Evolutionary conservation across 768 basidiomycete genomes (phyloP), one percentile per base, ranked within the genome.

Genomic region (Boletus rubropictus): DNA sequence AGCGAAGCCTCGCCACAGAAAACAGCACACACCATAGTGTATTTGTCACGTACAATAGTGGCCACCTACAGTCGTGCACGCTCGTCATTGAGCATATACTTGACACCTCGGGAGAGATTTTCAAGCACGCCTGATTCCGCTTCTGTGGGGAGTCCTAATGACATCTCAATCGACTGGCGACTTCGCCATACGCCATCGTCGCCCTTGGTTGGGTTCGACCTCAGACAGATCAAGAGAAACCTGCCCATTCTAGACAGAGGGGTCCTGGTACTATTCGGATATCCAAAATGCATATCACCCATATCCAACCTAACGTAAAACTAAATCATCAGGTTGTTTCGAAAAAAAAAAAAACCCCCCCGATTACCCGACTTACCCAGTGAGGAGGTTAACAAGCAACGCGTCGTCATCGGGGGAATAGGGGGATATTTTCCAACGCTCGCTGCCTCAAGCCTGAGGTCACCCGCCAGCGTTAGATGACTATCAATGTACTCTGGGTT

Each of bases 111-210:
- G 27, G 40, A 54, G 47, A 41, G 49, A 29, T 28, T 38, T 27
- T 42, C 51, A 37, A 48, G 42, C 11, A 39, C 46, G 42, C 20
- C 56, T 36, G 43, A 52, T 49, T 38, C 60, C 31, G 29, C 44
- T 34, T 14, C 50, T 50, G 39, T 53, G 49, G 44, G 55, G 28
- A 52, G 51, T 2, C 59, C 59, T 20, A 61, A 49, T 1, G 59
- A 57, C 8, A 57, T 18, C 3, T 57, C 56, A 4, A 57, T n/a
- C 5, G 49, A 51, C 18, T 41, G 42, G 15, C 46, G 43, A 20
- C 46, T 6, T 17, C 25, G 39, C 49, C 48, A 51, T 40, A 17
- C 34, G 20, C 46, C 51, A 18, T 56, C 52, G 1, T 47, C 48
- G 7, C 53, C 49, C 20, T 51, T 53, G 12, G 28, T 24, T 5